These are phyloP conservation scores for Podosphaera xanthii DNA, from an alignment of 2,329 filamentous ascomycete species.

Conservation along the genomic window DNA sequence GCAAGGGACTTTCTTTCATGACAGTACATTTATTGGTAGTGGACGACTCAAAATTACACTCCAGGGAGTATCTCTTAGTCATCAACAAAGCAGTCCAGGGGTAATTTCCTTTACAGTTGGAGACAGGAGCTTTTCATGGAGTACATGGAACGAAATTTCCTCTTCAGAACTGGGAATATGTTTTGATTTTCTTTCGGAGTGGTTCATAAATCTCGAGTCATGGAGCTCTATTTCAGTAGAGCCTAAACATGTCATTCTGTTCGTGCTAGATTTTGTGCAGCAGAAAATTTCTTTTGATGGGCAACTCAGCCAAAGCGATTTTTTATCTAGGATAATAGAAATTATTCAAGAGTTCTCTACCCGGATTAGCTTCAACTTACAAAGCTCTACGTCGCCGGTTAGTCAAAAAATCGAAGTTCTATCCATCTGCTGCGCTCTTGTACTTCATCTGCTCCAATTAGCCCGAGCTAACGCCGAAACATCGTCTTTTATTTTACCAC, in stretches of 20 bases:
- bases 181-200: slow-evolving; percentile 33
- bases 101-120: slow-evolving; percentile 17
- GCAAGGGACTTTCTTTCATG: slow-evolving; percentile 32
- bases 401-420: slow-evolving; percentile 6
- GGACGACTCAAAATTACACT: slow-evolving; percentile 20
- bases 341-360: slow-evolving; percentile 10
- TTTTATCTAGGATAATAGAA: slow-evolving; percentile 13
- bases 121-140: slow-evolving; percentile 29
- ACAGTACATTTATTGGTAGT: slow-evolving; percentile 33
- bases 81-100: not conserved
- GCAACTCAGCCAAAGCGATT: slow-evolving; percentile 5
- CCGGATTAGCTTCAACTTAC: slow-evolving; percentile 4
- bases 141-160: slow-evolving; percentile 29
- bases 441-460: slow-evolving; percentile 21
- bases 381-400: not conserved
- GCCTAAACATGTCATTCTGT: slow-evolving; percentile 4
- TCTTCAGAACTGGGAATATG: slow-evolving; percentile 39
- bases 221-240: slow-evolving; percentile 2
- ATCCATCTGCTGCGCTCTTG: slow-evolving; percentile 15
- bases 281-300: slow-evolving; percentile 8
- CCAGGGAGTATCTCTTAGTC: not conserved
- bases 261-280: slow-evolving; percentile 14
- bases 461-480: slow-evolving; percentile 14
- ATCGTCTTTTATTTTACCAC: slow-evolving; percentile 14
- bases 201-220: slow-evolving; percentile 9